Conservation (phyloP, 768 basidiomycete genomes). For the Lyophyllum atratum region DNA sequence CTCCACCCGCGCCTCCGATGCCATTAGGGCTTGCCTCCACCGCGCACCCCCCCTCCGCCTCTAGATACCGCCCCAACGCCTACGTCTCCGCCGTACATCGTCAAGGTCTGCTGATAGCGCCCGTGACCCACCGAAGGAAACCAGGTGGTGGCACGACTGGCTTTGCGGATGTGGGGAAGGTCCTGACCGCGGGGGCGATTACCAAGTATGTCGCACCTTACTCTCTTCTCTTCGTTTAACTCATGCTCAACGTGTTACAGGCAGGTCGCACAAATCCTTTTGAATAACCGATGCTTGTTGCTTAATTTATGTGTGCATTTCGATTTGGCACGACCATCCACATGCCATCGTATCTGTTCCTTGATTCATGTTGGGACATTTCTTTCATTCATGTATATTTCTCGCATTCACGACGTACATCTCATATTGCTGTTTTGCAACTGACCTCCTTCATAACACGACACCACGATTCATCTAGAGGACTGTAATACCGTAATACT, state of each 20-base stretch:
- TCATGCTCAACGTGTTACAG: constrained; percentile 34
- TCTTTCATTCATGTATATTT: not conserved
- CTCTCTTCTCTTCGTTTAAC: not conserved
- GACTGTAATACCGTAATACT: not conserved
- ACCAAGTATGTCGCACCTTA: constrained; percentile 51
- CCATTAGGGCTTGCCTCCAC: constrained; percentile 66
- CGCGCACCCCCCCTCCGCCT: constrained; percentile 55
- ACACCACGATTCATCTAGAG: not conserved
- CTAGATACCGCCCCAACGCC: constrained; percentile 40
- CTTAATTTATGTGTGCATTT: not conserved
- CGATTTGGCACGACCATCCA: not conserved
- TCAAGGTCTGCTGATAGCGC: constrained; percentile 21
- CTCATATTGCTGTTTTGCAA: not conserved
- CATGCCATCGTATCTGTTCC: not conserved
- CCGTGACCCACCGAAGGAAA: constrained; percentile 36
- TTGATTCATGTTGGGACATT: not conserved
- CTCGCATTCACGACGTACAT: not conserved
- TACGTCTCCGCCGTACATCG: constrained; percentile 27
- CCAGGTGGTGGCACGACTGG: constrained; percentile 87
- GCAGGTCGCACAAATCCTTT: constrained; percentile 75
- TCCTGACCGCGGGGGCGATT: constrained; percentile 69
- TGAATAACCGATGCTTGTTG: constrained; percentile 33
- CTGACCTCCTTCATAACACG: not conserved
- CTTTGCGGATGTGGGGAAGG: constrained; percentile 79
- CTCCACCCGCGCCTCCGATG: constrained; percentile 46